phyloP scores from a whole-genome alignment of 805 yeast genomes.

The Saccharomycopsis lassenensis region DNA sequence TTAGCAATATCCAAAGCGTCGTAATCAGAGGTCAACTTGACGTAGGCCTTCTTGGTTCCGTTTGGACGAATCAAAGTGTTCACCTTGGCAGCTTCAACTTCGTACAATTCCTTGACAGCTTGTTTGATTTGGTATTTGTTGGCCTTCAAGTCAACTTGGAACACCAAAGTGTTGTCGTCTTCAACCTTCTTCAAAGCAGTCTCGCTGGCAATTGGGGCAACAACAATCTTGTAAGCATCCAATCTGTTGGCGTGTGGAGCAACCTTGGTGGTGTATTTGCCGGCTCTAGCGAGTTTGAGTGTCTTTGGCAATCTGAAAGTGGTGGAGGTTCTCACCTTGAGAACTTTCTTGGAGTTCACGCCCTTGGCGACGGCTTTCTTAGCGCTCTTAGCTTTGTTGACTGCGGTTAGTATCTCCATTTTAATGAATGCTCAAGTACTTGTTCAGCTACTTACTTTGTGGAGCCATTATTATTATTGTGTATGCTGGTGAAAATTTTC shows the following conservation, averaged over 20 bases:
- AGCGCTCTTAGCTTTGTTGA: conserved; percentile 84
- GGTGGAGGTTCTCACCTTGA: conserved; percentile 90
- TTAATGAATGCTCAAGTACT: too few relatives aligned
- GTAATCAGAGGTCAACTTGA: conserved; percentile 96
- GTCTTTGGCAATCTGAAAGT: conserved; percentile 98
- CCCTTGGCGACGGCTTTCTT: conserved; percentile 99
- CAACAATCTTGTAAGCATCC: conserved; percentile 90
- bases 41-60: conserved; percentile 99
- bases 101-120: conserved; percentile 97
- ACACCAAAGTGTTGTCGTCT: conserved; percentile 97
- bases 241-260: conserved; percentile 96
- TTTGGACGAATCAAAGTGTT: conserved; percentile 98
- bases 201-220: conserved; percentile 94
- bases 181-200: conserved; percentile 99
- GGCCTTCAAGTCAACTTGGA: conserved; percentile 94
- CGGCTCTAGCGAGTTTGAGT: conserved; percentile 83
- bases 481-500: too few relatives aligned
- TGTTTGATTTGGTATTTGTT: conserved; percentile 98
- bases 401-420: too few relatives aligned
- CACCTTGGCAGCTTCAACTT: conserved; percentile 86
- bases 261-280: conserved; percentile 90
- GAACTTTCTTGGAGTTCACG: conserved; percentile 79
- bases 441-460: too few relatives aligned
- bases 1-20: conserved; percentile 99
- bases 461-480: too few relatives aligned